Evolutionary conservation across 768 basidiomycete genomes (phyloP), one percentile per base, ranked within the genome.

Genomic region (Asterophora lycoperdoides): DNA sequence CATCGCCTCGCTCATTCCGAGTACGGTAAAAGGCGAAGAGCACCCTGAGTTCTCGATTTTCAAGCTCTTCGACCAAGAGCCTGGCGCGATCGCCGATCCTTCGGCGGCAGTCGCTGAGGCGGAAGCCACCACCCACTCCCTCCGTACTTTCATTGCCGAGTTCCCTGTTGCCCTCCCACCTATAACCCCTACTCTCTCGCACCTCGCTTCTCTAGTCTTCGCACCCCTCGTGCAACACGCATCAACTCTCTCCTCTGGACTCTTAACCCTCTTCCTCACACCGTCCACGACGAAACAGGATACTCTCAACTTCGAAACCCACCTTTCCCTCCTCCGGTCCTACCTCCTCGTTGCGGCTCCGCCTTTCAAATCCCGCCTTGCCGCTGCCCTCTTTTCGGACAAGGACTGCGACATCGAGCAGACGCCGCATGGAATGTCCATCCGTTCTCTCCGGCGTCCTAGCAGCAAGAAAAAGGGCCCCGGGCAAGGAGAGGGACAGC

Each of bases 371-470:
- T 72, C 75, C 6, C 79, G 85, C 4, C 75, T 95, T 10, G 70
- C 77, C 13, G 67, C 68, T 1, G 89, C 93, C 0, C 69, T 95
- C 11, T 93, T 94, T 65, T 86, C 85, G 0, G 89, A 93, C 54
- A 72, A 77, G 0, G 78, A 79, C 19, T 72, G 68, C 48, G 71
- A 74, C 26, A 58, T 67, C 4, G 69, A 71, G 37, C 53, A 59
- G 6, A 65, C 62, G 28, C 54, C 66, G 5, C 69, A 70, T 43
- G 65, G 64, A 7, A 56, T 67, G 54, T 64, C 68, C 0, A 54
- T 72, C 5, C 62, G 64, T 37, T 66, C 66, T 4, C 50, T 73
- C 32, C 64, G 70, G 30, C 68, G 62, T 8, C 64, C 55, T 17
- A 53, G 52, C n/a, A 41, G 42, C 14, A 49, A 44, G 8, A 65